phyloP scores from a whole-genome alignment of 306 rosid genomes.

The Rosa rugosa region DNA sequence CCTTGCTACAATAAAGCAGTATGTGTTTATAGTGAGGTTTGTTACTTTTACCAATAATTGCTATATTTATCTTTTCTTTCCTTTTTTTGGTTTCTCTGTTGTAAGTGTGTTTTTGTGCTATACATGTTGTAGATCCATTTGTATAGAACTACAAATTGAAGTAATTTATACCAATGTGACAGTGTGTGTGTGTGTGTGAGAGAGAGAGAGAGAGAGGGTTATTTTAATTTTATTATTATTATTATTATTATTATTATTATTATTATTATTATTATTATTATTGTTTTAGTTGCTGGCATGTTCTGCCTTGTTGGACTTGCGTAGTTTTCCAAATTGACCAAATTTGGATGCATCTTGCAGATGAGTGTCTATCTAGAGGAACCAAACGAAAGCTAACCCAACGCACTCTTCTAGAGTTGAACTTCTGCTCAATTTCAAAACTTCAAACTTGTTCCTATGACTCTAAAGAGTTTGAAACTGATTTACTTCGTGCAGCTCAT shows the following conservation, averaged over 20 bases:
- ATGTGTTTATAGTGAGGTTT: constrained; percentile 87
- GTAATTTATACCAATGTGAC: background rate
- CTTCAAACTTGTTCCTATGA: constrained; percentile 18
- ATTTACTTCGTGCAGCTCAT: constrained; percentile 8
- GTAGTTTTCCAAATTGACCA: no score
- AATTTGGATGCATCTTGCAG: constrained; percentile 35
- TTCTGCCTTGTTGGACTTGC: no score
- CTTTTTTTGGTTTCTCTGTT: background rate
- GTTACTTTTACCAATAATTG: constrained; percentile 22
- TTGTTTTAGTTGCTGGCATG: no score
- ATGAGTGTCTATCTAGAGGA: constrained; percentile 63
- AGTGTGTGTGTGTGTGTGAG: background rate
- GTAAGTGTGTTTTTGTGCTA: background rate
- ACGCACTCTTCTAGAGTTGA: constrained; percentile 75
- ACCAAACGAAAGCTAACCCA: constrained; percentile 70
- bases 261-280: no score
- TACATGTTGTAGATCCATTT: background rate
- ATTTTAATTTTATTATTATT: background rate
- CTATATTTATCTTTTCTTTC: constrained; percentile 6
- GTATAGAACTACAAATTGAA: background rate
- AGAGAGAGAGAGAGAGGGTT: background rate
- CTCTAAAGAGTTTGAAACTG: constrained; percentile 10
- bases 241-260: no score
- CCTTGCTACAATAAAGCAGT: constrained; percentile 90
- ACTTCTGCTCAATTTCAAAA: constrained; percentile 48